Evolutionary conservation across 768 basidiomycete genomes (phyloP), one percentile per base, ranked within the genome.

Genomic region (Hericium alpestre): DNA sequence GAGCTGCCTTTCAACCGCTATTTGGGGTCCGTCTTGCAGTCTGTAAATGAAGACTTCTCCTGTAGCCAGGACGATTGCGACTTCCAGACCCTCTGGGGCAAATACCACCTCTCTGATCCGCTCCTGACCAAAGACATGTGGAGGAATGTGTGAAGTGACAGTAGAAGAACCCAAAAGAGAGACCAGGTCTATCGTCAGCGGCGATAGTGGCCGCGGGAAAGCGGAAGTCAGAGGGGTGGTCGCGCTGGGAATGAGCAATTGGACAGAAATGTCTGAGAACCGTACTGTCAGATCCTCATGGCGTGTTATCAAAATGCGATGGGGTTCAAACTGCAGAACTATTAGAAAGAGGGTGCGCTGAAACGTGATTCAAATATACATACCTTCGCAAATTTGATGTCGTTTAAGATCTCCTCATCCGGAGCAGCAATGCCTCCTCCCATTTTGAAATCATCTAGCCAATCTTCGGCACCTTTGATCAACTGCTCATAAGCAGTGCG

Each of bases 181-280:
- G 59, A 41, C 66, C 59, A 13, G 63, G 40, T 85, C 77, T 52
- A 92, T 79, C 2, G 78, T 83, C 23, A 91, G 75, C 16, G 77
- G 72, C 5, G 78, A 76, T 9, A 90, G 73, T 1, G 78, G 71
- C n/a, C 76, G 74, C 0, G 92, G 91, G 63, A 82, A 93, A 56
- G 82, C 76, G 54, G 77, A 73, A 23, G 76, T 70, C 1, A 90
- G 67, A 3, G 85, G 80, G 10, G 74, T 72, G 3, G 75, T 73
- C 6, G 70, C 68, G 4, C 72, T 64, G 49, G 71, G 70, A 38
- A 80, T 71, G 3, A 90, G 70, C 2, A 91, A 73, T 27, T 86
- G 83, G 4, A 82, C 76, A 55, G 88, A 90, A 43, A 84, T 68
- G 67, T 95, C 91, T 61, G 82, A 81, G 67, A 93, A 87, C 55